Evolutionary conservation across 805 yeast genomes (phyloP).

Genomic region (Ogataea paraovalis): DNA sequence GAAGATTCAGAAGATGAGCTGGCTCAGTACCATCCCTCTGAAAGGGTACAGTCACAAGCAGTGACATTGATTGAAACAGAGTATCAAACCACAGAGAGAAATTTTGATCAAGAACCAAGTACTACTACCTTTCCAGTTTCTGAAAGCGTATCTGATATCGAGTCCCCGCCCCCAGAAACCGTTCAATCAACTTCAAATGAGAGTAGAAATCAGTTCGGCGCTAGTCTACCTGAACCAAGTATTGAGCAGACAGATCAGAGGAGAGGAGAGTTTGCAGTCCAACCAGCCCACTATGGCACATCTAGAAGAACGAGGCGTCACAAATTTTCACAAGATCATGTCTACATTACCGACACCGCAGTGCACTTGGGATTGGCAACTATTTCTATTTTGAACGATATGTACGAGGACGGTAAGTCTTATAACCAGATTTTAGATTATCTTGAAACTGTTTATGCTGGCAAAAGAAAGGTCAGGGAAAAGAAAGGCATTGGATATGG

Average conservation of each 20-base stretch:
- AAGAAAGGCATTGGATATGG: conserved; percentile 28
- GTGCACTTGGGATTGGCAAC: conserved; percentile 31
- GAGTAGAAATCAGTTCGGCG: too few relatives aligned
- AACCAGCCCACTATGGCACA: neutral
- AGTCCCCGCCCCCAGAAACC: too few relatives aligned
- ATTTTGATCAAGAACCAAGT: too few relatives aligned
- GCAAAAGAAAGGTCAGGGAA: conserved; percentile 21
- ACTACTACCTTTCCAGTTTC: too few relatives aligned
- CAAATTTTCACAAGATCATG: conserved; percentile 33
- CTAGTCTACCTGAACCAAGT: too few relatives aligned
- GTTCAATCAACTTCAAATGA: too few relatives aligned
- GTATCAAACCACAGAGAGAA: neutral
- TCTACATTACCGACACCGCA: conserved; percentile 33
- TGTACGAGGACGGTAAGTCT: conserved; percentile 28
- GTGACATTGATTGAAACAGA: neutral
- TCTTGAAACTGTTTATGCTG: conserved; percentile 24
- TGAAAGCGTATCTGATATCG: too few relatives aligned
- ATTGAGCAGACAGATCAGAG: too few relatives aligned
- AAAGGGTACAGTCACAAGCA: neutral
- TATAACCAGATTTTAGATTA: conserved; percentile 25
- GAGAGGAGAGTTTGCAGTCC: neutral
- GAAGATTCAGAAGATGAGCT: neutral
- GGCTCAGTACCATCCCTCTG: neutral
- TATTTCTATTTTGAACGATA: conserved; percentile 22
- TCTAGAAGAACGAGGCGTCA: conserved; percentile 26